Conservation (phyloP, 108 stramenopile species). For the Cafeteria roenbergensis region DNA sequence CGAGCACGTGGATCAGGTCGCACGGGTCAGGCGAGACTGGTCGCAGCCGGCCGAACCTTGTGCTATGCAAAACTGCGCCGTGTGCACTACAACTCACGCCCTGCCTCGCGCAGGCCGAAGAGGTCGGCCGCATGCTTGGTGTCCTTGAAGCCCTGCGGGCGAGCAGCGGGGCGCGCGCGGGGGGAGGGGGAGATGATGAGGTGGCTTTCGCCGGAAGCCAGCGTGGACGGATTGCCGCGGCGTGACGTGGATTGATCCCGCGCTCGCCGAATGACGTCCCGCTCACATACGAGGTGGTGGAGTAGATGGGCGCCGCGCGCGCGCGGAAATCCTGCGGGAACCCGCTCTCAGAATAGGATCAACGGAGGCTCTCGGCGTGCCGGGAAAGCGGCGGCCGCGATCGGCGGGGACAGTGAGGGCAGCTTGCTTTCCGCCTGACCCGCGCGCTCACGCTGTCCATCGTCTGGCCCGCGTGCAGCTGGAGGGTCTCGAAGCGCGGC, state of each 20-base stretch:
- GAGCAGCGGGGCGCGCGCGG: neutral
- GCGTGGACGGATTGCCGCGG: neutral
- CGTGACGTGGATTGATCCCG: neutral
- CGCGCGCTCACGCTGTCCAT: no score
- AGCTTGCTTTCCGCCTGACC: no score
- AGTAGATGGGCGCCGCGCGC: constrained; percentile 59
- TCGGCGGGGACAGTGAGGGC: no score
- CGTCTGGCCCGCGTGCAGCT: constrained; percentile 20
- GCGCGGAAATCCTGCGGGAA: neutral
- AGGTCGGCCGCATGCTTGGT: constrained; percentile 65
- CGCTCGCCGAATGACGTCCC: neutral
- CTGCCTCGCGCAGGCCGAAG: constrained; percentile 65
- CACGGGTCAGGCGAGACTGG: neutral
- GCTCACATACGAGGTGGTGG: constrained; percentile 50
- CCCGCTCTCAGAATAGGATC: no score
- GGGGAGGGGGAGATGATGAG: neutral
- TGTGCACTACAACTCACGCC: constrained; percentile 11
- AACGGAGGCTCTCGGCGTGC: no score
- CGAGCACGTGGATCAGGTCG: no score
- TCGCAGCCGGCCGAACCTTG: neutral
- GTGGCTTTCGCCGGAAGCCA: neutral
- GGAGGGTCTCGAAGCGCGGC: constrained; percentile 17
- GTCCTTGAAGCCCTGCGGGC: constrained; percentile 33
- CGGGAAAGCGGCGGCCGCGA: no score
- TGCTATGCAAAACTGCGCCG: no score